Evolutionary conservation across 2,329 filamentous ascomycete genomes (phyloP).

Genomic region (Ascosphaera pollenicola): DNA sequence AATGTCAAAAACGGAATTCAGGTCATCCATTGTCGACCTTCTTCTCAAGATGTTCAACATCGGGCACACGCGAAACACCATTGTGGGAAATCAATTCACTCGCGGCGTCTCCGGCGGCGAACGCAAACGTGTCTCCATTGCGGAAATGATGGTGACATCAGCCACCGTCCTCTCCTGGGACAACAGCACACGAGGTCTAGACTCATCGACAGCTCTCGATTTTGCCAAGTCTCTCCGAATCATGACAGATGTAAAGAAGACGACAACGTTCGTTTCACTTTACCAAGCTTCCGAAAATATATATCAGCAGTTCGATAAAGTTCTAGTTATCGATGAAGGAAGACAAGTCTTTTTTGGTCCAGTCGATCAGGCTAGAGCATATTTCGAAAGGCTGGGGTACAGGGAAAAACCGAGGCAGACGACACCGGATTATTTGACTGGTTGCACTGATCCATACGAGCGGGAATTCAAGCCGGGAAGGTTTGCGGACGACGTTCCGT

Average conservation of each 20-base stretch:
- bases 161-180: conserved; percentile 56
- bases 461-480: conserved; percentile 50
- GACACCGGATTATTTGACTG: conserved; percentile 61
- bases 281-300: conserved; percentile 75
- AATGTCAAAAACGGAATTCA: conserved; percentile 51
- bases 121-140: conserved; percentile 59
- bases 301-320: conserved; percentile 61
- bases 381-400: conserved; percentile 61
- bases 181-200: conserved; percentile 47
- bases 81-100: conserved; percentile 64
- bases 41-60: conserved; percentile 88
- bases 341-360: conserved; percentile 58
- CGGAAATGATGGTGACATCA: conserved; percentile 59
- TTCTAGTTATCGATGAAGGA: conserved; percentile 57
- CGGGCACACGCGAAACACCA: conserved; percentile 64
- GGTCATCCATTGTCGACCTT: no score
- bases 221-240: conserved; percentile 50
- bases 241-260: conserved; percentile 65
- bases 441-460: conserved; percentile 67
- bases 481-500: conserved; percentile 27
- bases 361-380: conserved; percentile 40
- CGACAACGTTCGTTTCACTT: conserved; percentile 63
- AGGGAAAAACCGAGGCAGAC: conserved; percentile 54
- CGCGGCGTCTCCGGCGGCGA: conserved; percentile 64
- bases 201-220: conserved; percentile 45